Conservation (phyloP, 1,284 basidiomycete genomes). For the Phellinidium pouzarii region DNA sequence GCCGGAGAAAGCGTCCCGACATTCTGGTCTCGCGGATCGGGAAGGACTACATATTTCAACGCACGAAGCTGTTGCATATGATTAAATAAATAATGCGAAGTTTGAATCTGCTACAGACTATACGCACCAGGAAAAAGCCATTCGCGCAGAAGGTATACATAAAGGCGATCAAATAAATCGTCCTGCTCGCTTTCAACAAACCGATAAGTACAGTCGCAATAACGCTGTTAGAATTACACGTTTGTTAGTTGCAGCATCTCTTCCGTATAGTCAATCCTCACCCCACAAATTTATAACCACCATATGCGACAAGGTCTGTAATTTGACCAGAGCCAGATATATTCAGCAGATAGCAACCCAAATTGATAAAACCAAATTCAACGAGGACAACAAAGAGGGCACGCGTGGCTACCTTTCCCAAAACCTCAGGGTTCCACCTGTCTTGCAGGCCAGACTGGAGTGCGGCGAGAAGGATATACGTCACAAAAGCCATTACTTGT, state of each 20-base stretch:
- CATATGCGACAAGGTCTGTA: conserved; percentile 74
- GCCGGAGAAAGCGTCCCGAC: conserved; percentile 19
- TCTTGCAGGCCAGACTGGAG: conserved; percentile 80
- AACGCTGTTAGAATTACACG: conserved; percentile 23
- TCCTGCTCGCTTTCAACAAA: conserved; percentile 31
- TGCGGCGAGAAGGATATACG: conserved; percentile 87
- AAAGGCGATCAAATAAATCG: conserved; percentile 46
- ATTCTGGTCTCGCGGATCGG: conserved; percentile 18
- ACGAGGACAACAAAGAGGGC: conserved; percentile 76
- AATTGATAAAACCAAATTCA: conserved; percentile 85
- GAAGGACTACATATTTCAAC: conserved; percentile 22
- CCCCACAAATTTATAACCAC: conserved; percentile 98
- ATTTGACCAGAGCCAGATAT: conserved; percentile 71
- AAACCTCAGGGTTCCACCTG: conserved; percentile 84
- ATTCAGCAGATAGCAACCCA: conserved; percentile 88
- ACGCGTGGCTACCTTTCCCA: conserved; percentile 82
- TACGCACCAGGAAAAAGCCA: conserved; percentile 24
- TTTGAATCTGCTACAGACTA: not conserved
- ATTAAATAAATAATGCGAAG: not conserved
- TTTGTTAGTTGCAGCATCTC: not conserved
- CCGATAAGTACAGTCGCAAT: conserved; percentile 31
- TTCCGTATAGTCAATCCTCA: conserved; percentile 30
- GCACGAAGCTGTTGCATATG: conserved; percentile 18
- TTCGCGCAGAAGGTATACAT: conserved; percentile 51
- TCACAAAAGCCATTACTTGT: conserved; percentile 91